Base-by-base conservation (phyloP, 192 early-diverging fungal species). In the Entomortierella beljakovae region DNA sequence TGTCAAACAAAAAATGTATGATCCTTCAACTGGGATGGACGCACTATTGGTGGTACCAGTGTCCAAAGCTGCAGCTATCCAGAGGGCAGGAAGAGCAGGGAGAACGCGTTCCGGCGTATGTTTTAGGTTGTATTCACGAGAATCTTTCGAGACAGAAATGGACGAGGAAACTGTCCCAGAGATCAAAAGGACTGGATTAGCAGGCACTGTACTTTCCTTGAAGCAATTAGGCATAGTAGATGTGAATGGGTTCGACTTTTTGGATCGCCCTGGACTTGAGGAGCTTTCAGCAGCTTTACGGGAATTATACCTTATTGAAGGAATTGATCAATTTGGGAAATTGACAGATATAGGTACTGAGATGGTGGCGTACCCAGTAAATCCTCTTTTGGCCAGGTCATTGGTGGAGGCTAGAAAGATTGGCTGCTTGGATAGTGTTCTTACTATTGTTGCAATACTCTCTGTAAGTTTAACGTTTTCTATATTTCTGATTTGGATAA, bases 11-110 rank as follows among this genome's bases (percentile, higher is more conserved):
- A 98, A 96, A 74, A 91, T 94, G 48, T 98, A 93, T 77, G 97
- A 99, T 80, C 90, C 98, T 57, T 94, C 90, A 52, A 94, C 95
- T 34, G 97, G 97, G 10, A 95, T 98, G 88, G 98, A 98, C 72
- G 92, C 94, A 18, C 84, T 99, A 50, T 82, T 93, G 50, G 90
- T 99, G 29, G 96, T 94, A 4, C 94, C 94, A 1, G 94, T 98
- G 46, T 92, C 90, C 60, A 95, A 97, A 80, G 98, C 97, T 28
- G 93, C 96, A 51, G 95, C 97, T 6, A 94, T 91, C 49, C 98
- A 99, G 76, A 89, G 98, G 15, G 89, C 94, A 7, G 98, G 98
- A 35, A 92, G 98, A 35, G 98, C 98, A 15, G 98, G 98, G 13
- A 85, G 98, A 64, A 99, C 97, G 0, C 92, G 92, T 0, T 89